These are phyloP conservation scores for Magnolia sinica DNA, from an alignment of 164 flowering plant species.

Conservation along the genomic window DNA sequence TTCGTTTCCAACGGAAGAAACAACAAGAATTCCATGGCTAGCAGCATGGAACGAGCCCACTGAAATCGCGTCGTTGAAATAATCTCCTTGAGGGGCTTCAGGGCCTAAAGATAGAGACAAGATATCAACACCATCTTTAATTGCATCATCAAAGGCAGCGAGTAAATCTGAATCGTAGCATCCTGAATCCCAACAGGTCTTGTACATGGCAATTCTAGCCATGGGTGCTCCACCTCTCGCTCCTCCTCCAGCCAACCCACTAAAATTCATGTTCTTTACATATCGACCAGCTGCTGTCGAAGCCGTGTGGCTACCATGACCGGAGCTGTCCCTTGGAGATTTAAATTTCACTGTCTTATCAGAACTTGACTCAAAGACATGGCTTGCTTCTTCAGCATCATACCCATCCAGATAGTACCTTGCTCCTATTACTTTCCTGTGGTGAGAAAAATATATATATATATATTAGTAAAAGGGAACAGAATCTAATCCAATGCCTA, in stretches of 20 bases:
- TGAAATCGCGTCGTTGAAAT: conserved; percentile 76
- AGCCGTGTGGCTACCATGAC: conserved; percentile 91
- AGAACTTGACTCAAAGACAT: neutral
- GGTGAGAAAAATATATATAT: neutral
- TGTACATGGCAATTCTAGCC: conserved; percentile 77
- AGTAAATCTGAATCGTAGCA: conserved; percentile 78
- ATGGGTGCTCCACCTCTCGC: conserved; percentile 87
- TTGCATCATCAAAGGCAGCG: conserved; percentile 87
- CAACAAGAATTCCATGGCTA: conserved; percentile 59
- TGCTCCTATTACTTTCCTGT: conserved; percentile 82
- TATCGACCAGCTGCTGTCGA: conserved; percentile 80
- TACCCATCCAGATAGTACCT: conserved; percentile 62
- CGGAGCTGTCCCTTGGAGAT: conserved; percentile 77
- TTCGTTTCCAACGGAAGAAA: conserved; percentile 72
- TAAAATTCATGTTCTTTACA: conserved; percentile 55
- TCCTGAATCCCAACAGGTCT: conserved; percentile 78
- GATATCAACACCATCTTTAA: conserved; percentile 70
- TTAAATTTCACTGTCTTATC: conserved; percentile 29
- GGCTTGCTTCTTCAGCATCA: conserved; percentile 52
- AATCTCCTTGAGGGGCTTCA: conserved; percentile 66
- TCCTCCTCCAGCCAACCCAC: conserved; percentile 66
- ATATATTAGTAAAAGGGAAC: conserved; percentile 1
- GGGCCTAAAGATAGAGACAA: conserved; percentile 73
- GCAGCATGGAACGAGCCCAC: conserved; percentile 79
- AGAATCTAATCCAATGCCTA: neutral